A percentile compares a stretch with the other conserved stretches of the same genome.
Evolutionary conservation across 305 asterid genomes (phyloP).

Genomic region (Fraxinus greggii): DNA sequence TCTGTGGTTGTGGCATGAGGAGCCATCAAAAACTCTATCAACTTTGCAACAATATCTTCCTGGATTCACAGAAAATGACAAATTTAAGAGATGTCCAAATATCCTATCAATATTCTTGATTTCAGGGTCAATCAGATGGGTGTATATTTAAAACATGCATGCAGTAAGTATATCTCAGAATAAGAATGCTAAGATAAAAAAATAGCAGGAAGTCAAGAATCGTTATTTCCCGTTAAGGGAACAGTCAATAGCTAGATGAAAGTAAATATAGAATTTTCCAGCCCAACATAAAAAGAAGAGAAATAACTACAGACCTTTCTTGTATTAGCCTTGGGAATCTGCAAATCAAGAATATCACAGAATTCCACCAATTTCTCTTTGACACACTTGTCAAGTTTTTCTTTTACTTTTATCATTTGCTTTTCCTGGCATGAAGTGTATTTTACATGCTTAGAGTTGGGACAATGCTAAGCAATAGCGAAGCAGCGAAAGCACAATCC

Average conservation of each 20-base stretch:
- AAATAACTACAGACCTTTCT: constrained; percentile 51
- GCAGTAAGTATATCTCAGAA: constrained; percentile 6
- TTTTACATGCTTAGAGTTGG: constrained; percentile 13
- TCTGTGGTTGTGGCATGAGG: constrained; percentile 83
- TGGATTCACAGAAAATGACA: constrained; percentile 30
- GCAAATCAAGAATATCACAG: constrained; percentile 56
- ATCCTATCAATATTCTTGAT: not conserved
- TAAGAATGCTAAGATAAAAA: constrained; percentile 16
- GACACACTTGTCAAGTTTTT: constrained; percentile 57
- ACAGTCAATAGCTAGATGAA: not conserved
- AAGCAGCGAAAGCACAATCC: not conserved
- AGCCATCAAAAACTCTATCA: constrained; percentile 79
- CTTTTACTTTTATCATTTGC: constrained; percentile 50
- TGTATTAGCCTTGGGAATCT: constrained; percentile 40
- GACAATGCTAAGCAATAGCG: constrained; percentile 4
- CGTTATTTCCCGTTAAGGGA: not conserved
- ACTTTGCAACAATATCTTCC: constrained; percentile 81
- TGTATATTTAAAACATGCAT: not conserved
- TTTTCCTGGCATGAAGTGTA: constrained; percentile 45
- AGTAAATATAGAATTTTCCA: not conserved
- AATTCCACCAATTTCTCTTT: constrained; percentile 59
- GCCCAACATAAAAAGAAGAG: not conserved
- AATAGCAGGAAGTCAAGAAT: not conserved
- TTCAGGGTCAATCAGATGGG: not conserved
- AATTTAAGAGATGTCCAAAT: not conserved